Conservation (phyloP, 2,329 filamentous ascomycete genomes). For the Chaetomium globosum region DNA sequence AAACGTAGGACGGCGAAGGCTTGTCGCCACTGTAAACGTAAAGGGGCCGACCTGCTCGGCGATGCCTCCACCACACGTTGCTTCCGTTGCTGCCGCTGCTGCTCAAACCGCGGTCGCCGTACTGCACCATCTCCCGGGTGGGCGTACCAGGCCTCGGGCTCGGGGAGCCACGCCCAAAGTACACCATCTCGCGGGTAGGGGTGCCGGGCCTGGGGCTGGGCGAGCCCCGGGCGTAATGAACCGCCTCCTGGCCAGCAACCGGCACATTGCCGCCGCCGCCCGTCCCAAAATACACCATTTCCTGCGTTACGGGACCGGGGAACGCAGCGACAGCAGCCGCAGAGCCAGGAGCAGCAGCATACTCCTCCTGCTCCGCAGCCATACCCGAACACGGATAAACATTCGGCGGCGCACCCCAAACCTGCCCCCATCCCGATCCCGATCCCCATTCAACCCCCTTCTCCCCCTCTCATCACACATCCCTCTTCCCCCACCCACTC, state of each 20-base stretch:
- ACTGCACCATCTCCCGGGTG: constrained; percentile 3
- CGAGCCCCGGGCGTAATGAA: not conserved
- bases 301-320: not conserved
- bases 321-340: not conserved
- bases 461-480: not conserved
- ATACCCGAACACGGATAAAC: constrained; percentile 34
- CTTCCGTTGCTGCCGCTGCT: constrained; percentile 13
- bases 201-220: not conserved
- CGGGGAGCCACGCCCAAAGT: constrained; percentile 11
- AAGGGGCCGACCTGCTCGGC: constrained; percentile 19
- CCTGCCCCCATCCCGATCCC: not conserved
- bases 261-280: not conserved
- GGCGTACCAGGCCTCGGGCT: constrained; percentile 5
- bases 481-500: constrained; percentile 57
- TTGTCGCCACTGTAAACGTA: constrained; percentile 25
- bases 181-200: constrained; percentile 3
- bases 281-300: constrained; percentile 13
- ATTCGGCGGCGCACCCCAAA: constrained; percentile 3
- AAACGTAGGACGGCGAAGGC: constrained; percentile 29
- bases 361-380: constrained; percentile 25
- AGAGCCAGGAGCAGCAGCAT: not conserved
- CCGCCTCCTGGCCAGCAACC: not conserved
- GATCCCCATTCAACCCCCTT: not conserved
- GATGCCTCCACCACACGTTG: constrained; percentile 17
- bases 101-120: not conserved